Conservation (phyloP, 1,284 basidiomycete genomes). For the Ganoderma sinense region DNA sequence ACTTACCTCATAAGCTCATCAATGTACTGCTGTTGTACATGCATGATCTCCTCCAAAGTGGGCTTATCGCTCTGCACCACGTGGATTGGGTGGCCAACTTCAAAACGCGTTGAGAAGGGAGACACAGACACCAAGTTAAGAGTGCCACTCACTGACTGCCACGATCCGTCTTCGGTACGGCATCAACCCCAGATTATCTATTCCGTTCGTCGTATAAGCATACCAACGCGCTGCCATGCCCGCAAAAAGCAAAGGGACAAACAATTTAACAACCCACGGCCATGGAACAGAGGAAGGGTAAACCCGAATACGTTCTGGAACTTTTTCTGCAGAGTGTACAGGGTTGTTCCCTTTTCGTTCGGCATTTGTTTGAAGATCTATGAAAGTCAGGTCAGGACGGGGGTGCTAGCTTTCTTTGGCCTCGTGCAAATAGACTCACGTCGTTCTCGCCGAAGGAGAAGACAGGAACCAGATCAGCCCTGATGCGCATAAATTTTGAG, state of each 20-base stretch:
- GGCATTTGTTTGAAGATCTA: constrained; percentile 97
- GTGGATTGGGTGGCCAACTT: constrained; percentile 90
- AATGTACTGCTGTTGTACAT: constrained; percentile 89
- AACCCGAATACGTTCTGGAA: constrained; percentile 96
- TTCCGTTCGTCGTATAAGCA: background rate
- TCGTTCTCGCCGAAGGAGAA: constrained; percentile 99
- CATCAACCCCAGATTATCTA: constrained; percentile 90
- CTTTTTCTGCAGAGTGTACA: constrained; percentile 87
- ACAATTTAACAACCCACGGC: constrained; percentile 93
- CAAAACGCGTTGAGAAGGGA: background rate
- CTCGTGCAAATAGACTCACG: constrained; percentile 48
- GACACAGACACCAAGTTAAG: background rate
- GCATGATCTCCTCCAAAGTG: constrained; percentile 80
- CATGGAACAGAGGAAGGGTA: constrained; percentile 95
- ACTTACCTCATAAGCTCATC: constrained; percentile 87
- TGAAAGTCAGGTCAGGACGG: constrained; percentile 1
- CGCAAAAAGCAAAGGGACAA: constrained; percentile 36
- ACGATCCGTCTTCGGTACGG: constrained; percentile 96
- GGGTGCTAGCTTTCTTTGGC: background rate
- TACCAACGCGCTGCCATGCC: background rate
- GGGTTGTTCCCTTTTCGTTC: constrained; percentile 91
- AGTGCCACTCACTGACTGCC: constrained; percentile 80
- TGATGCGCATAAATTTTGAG: constrained; percentile 36
- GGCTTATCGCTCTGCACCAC: constrained; percentile 84
- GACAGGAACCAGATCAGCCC: constrained; percentile 92